phyloP scores from a whole-genome alignment of 495 filamentous ascomycete species.

The Annulohypoxylon maeteangense region DNA sequence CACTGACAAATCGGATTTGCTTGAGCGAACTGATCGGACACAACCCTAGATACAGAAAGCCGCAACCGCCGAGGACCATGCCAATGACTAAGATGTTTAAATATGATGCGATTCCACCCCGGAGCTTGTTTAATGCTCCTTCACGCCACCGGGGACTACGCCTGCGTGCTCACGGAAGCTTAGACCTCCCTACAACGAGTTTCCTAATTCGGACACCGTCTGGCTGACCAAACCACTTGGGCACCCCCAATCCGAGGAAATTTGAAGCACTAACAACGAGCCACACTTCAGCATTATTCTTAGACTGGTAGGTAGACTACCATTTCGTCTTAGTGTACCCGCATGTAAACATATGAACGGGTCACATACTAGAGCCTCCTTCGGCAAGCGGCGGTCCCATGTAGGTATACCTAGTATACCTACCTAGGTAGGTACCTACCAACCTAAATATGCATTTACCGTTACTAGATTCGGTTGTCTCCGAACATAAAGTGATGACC shows the following conservation, averaged over 20 bases:
- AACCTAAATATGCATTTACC: not conserved
- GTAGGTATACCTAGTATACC: too few species aligned
- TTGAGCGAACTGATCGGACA: not conserved
- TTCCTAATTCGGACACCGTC: constrained; percentile 21
- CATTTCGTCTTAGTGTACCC: not conserved
- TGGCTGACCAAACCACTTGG: not conserved
- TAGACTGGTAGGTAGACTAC: not conserved
- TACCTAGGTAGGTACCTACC: too few species aligned
- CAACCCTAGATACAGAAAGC: not conserved
- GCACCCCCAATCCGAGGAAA: not conserved
- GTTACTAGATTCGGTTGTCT: not conserved
- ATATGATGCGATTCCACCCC: not conserved
- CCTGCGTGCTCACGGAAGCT: constrained; percentile 7
- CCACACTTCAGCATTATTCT: constrained; percentile 11
- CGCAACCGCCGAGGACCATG: constrained; percentile 6
- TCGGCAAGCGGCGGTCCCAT: constrained; percentile 11
- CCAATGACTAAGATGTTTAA: constrained; percentile 1
- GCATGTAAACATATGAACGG: not conserved
- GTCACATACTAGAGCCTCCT: constrained; percentile 13
- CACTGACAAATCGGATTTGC: constrained; percentile 12
- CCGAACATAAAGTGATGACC: not conserved
- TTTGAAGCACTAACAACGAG: constrained; percentile 7
- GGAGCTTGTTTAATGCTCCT: constrained; percentile 1
- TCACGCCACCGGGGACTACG: constrained; percentile 6
- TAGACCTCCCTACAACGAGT: constrained; percentile 1